A percentile compares a stretch with the other conserved stretches of the same genome.
Conservation (phyloP, 768 basidiomycete species). For the Tremella mesenterica region DNA sequence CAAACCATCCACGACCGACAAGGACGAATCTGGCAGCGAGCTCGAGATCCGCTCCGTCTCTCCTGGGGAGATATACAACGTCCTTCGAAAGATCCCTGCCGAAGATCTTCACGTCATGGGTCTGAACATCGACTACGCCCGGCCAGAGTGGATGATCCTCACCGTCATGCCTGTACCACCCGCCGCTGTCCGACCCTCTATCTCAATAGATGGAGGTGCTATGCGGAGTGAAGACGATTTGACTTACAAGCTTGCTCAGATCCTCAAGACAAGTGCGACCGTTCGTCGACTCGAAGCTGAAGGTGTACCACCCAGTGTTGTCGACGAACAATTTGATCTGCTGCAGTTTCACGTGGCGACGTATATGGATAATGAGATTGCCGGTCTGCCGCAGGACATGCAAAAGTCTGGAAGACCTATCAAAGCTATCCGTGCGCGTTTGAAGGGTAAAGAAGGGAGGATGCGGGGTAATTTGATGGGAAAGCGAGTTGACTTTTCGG, state of each 20-base stretch:
- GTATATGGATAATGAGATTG: slow-evolving; percentile 99
- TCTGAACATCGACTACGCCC: slow-evolving; percentile 87
- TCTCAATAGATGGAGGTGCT: slow-evolving; percentile 90
- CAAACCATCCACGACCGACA: slow-evolving; percentile 78
- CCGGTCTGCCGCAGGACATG: slow-evolving; percentile 91
- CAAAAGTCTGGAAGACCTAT: slow-evolving; percentile 97
- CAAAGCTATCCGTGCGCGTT: slow-evolving; percentile 92
- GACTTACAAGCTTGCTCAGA: slow-evolving; percentile 94
- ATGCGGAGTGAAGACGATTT: slow-evolving; percentile 97
- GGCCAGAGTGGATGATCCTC: slow-evolving; percentile 99
- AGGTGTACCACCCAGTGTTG: slow-evolving; percentile 90
- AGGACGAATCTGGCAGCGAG: slow-evolving; percentile 57
- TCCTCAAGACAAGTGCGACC: slow-evolving; percentile 88
- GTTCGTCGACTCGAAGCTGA: slow-evolving; percentile 89
- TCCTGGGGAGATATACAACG: slow-evolving; percentile 79
- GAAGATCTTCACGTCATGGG: slow-evolving; percentile 81
- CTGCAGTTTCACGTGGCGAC: slow-evolving; percentile 98
- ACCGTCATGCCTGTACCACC: slow-evolving; percentile 97
- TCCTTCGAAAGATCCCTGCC: slow-evolving; percentile 91
- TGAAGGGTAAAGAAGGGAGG: slow-evolving; percentile 98
- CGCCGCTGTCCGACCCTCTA: slow-evolving; percentile 94
- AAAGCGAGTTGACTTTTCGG: slow-evolving; percentile 98
- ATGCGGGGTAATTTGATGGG: slow-evolving; percentile 98
- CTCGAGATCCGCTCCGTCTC: slow-evolving; percentile 54
- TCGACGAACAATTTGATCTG: slow-evolving; percentile 90